phyloP scores from a whole-genome alignment of 306 rosid genomes.

The Citrullus mucosospermus region DNA sequence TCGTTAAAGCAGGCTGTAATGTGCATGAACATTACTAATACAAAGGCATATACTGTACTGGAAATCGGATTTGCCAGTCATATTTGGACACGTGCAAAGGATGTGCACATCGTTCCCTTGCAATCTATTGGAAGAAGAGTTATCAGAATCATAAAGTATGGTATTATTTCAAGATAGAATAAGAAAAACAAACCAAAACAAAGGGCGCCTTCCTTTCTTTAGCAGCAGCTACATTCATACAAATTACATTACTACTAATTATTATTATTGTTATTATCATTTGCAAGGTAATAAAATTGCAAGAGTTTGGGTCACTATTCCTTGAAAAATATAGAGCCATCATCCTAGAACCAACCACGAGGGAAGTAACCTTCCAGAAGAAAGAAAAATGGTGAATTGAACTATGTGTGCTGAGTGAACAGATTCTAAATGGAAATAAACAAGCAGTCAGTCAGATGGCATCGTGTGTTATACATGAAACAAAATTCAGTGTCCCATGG shows the following conservation, averaged over 20 bases:
- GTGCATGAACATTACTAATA: not conserved
- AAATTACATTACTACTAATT: not conserved
- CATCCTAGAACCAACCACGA: not conserved
- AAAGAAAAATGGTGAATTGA: not conserved
- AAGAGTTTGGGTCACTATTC: not conserved
- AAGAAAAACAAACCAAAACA: not conserved
- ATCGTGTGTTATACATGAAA: constrained; percentile 4
- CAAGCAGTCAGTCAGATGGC: not conserved
- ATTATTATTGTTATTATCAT: not conserved
- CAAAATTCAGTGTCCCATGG: not conserved
- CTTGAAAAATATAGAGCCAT: not conserved
- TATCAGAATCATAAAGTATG: not conserved
- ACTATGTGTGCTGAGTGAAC: not conserved
- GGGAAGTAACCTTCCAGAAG: not conserved
- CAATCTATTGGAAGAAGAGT: not conserved
- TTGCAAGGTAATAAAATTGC: not conserved
- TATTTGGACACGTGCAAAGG: not conserved
- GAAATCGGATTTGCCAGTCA: not conserved
- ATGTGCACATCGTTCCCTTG: not conserved
- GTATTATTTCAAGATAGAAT: not conserved
- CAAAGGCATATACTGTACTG: not conserved
- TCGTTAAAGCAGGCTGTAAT: not conserved
- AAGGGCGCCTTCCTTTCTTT: not conserved
- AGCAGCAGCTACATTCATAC: not conserved
- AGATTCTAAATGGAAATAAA: constrained; percentile 6